Base-by-base conservation (phyloP, 768 basidiomycete species). In the Mycena pura region DNA sequence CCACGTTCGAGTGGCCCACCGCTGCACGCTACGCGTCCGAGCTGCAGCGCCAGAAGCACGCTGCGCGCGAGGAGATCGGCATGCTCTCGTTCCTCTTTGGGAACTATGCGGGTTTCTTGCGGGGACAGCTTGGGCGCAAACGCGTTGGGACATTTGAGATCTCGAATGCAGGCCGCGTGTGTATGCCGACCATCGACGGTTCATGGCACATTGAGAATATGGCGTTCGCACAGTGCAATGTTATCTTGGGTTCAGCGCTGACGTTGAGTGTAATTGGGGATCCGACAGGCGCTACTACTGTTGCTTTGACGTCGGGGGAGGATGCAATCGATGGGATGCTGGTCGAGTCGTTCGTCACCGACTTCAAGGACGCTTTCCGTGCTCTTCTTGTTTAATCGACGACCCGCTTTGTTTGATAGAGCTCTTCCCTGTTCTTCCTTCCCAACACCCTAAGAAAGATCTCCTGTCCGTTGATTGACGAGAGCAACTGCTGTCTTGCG, bases 91-190 rank as follows among this genome's bases (percentile, higher is more conserved):
- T 68, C 53, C 65, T 81, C 15, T 71, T 69, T 55, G 74, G 76
- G 24, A 68, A 73, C 48, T 71, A 74, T 57, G 68, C 66, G 22
- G 63, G 56, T 4, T 80, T 63, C 63, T 69, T 75, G 46, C 63
- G 51, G 8, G 73, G 73, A 1, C 69, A 69, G 66, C 59, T 78
- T 15, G 77, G 76, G n/a, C 68, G 67, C 63, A 79, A 78, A 63
- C 69, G 80, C 39, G 59, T 59, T 6, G 64, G 17, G 17, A 72
- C 72, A 29, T 51, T 81, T 17, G 74, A 75, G 60, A 49, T 80
- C 11, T 80, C 79, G n/a, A 81, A 81, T 63, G 49, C 77, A 14
- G 79, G 79, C 14, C 65, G 61, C 5, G 74, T 77, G 25, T 48
- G 25, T 6, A 24, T 4, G 0, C 21, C 11, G 10, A 36, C 31